These are phyloP conservation scores for Lenwebbia sp. DNA, from an alignment of 345 rosid species.

Conservation along the genomic window DNA sequence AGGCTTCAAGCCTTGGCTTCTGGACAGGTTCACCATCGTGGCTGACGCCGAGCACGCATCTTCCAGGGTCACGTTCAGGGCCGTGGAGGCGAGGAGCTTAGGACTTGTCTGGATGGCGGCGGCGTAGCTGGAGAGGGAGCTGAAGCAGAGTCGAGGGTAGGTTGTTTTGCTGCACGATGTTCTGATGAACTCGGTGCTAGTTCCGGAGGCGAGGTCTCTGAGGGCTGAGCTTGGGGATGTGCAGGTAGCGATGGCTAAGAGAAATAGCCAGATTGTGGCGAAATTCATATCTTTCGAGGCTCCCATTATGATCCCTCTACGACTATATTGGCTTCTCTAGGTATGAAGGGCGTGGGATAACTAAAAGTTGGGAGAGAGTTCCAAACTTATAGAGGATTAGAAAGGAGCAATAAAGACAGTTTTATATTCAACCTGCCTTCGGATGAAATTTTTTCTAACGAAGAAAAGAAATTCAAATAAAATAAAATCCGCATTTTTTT, in stretches of 20 bases:
- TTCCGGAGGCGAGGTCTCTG: not conserved
- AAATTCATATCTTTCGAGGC: not conserved
- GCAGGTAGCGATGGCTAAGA: conserved; percentile 4
- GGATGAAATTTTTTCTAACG: no score
- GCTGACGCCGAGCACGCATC: conserved; percentile 27
- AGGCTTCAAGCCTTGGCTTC: conserved; percentile 23
- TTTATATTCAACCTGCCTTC: no score
- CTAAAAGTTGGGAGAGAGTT: not conserved
- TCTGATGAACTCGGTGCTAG: conserved; percentile 41
- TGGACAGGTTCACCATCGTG: conserved; percentile 35
- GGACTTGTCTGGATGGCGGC: conserved; percentile 57
- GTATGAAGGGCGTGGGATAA: not conserved
- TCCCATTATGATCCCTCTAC: not conserved
- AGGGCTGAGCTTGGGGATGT: conserved; percentile 12
- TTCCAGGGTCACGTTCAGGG: conserved; percentile 48
- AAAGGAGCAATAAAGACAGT: no score
- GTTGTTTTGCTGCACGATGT: conserved; percentile 48
- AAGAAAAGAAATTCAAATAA: no score
- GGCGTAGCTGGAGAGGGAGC: conserved; percentile 46
- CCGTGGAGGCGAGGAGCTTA: conserved; percentile 48
- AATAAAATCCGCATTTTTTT: no score
- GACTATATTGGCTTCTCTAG: not conserved
- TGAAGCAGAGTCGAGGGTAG: conserved; percentile 55
- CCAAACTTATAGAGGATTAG: not conserved
- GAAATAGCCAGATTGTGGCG: not conserved